These are phyloP conservation scores for Mrakia hoshinonis DNA, from an alignment of 768 basidiomycete species.

Conservation along the genomic window DNA sequence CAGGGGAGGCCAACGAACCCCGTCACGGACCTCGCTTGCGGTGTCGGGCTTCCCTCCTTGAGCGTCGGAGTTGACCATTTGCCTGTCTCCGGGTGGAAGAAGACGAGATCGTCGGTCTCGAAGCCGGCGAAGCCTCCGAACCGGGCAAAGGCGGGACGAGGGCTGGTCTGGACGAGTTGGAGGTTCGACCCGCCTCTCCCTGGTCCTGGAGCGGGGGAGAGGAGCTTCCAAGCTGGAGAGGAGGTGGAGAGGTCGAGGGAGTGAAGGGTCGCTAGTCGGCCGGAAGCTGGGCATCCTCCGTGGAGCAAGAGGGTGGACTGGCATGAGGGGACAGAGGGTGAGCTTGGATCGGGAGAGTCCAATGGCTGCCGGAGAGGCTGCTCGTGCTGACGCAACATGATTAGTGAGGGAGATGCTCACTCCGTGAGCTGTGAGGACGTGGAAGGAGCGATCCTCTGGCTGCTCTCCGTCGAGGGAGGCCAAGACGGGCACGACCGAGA, in stretches of 20 bases:
- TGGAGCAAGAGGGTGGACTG: slow-evolving; percentile 44
- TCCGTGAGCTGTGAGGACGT: slow-evolving; percentile 37
- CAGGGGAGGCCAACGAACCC: slow-evolving; percentile 34
- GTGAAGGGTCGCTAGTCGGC: slow-evolving; percentile 42
- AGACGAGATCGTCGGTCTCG: slow-evolving; percentile 43
- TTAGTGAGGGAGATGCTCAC: slow-evolving; percentile 32
- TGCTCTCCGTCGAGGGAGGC: slow-evolving; percentile 32
- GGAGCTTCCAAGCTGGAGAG: slow-evolving; percentile 36
- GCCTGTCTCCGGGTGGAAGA: slow-evolving; percentile 38
- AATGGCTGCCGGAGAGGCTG: not conserved
- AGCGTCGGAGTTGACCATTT: slow-evolving; percentile 35
- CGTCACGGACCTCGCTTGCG: slow-evolving; percentile 44
- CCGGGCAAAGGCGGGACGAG: slow-evolving; percentile 39
- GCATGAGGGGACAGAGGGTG: not conserved
- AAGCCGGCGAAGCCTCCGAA: slow-evolving; percentile 42
- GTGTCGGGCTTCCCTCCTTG: slow-evolving; percentile 35
- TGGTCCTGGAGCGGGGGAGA: slow-evolving; percentile 41
- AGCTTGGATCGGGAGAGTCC: not conserved
- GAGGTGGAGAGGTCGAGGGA: slow-evolving; percentile 36
- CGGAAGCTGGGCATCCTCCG: slow-evolving; percentile 44
- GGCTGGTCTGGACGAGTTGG: slow-evolving; percentile 34
- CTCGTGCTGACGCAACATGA: not conserved
- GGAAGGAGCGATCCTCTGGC: slow-evolving; percentile 43
- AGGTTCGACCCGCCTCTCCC: slow-evolving; percentile 46
- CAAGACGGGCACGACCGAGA: slow-evolving; percentile 17